phyloP scores from a whole-genome alignment of 1,284 basidiomycete genomes.

The Athelia psychrophila region DNA sequence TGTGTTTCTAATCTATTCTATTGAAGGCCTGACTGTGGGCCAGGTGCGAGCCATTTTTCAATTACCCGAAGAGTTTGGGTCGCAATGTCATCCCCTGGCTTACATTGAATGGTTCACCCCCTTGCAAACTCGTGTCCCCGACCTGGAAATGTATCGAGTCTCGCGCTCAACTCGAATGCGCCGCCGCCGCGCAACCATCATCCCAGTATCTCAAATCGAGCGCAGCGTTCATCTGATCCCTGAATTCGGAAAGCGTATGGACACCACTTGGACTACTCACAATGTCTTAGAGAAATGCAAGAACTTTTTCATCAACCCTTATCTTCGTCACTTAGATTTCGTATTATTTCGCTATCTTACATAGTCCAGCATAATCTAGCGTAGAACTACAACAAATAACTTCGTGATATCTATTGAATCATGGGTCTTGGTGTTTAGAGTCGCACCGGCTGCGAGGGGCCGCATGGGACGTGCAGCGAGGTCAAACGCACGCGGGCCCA shows the following conservation, averaged over 20 bases:
- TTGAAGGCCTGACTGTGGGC: slow-evolving; percentile 5
- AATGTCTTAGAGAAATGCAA: not conserved
- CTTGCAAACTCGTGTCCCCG: slow-evolving; percentile 1
- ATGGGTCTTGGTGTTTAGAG: too few species aligned
- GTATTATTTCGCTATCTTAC: not conserved
- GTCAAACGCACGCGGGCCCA: too few species aligned
- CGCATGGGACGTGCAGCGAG: too few species aligned
- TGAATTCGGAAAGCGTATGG: not conserved
- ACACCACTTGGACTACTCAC: slow-evolving; percentile 1
- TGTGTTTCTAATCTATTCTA: not conserved
- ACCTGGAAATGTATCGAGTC: slow-evolving; percentile 5
- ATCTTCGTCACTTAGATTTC: slow-evolving; percentile 1
- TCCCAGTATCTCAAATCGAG: slow-evolving; percentile 8
- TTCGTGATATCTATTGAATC: too few species aligned
- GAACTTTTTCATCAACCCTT: slow-evolving; percentile 1
- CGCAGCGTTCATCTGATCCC: slow-evolving; percentile 8
- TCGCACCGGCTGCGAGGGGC: too few species aligned
- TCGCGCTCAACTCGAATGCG: slow-evolving; percentile 8
- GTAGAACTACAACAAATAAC: too few species aligned
- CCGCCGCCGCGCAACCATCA: slow-evolving; percentile 5
- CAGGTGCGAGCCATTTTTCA: slow-evolving; percentile 9
- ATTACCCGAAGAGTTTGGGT: slow-evolving; percentile 4
- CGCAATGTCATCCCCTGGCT: slow-evolving; percentile 2
- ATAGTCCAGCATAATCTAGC: not conserved
- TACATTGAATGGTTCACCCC: slow-evolving; percentile 9